Conservation (phyloP, 768 basidiomycete species). For the Chlorophyllum brunneum region DNA sequence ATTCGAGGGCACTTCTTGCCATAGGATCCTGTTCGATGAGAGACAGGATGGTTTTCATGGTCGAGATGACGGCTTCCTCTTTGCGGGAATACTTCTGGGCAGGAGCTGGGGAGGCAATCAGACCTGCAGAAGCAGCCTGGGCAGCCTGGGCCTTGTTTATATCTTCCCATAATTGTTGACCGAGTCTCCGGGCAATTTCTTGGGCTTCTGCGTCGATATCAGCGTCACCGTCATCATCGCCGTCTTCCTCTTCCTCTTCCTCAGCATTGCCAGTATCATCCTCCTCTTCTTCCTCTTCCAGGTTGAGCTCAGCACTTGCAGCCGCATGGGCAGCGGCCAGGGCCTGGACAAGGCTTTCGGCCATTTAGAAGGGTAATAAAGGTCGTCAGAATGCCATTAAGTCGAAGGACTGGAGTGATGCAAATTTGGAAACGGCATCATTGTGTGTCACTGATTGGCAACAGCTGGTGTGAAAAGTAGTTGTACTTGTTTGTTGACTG, state of each 20-base stretch:
- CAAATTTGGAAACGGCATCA: neutral
- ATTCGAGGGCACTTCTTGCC: constrained; percentile 50
- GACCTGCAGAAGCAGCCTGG: constrained; percentile 21
- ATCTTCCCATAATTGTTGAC: constrained; percentile 78
- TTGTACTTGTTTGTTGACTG: constrained; percentile 9
- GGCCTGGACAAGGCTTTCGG: constrained; percentile 9
- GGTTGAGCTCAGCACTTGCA: neutral
- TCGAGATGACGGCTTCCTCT: constrained; percentile 57
- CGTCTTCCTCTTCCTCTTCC: constrained; percentile 41
- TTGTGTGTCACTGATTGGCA: constrained; percentile 11
- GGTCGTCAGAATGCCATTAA: neutral
- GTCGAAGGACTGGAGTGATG: neutral
- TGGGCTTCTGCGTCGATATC: constrained; percentile 68
- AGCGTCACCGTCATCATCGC: constrained; percentile 57
- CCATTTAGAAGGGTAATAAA: constrained; percentile 2
- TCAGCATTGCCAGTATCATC: constrained; percentile 29
- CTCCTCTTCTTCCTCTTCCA: constrained; percentile 26
- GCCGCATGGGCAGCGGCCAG: constrained; percentile 9
- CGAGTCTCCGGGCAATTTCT: constrained; percentile 67
- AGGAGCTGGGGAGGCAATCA: constrained; percentile 2
- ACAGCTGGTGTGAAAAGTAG: constrained; percentile 14
- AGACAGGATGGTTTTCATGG: constrained; percentile 60
- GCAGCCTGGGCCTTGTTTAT: constrained; percentile 60
- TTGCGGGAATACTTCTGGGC: constrained; percentile 30
- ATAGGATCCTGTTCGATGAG: constrained; percentile 53